A percentile compares a stretch with the other conserved stretches of the same genome.
phyloP scores from a whole-genome alignment of 2,329 filamentous ascomycete species.

The Microsporum ferrugineum region DNA sequence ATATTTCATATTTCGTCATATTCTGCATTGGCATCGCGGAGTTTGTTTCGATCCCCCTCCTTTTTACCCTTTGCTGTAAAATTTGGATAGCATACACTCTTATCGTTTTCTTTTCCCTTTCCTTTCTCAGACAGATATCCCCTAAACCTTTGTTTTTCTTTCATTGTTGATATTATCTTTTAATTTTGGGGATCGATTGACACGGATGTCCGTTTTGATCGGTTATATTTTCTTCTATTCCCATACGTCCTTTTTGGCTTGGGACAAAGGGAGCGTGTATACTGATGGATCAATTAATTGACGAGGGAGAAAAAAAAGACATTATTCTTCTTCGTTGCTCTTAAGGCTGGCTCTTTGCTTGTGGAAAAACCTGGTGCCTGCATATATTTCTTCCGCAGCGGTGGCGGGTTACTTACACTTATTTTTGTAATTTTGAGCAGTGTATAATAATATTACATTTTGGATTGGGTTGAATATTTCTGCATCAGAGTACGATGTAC shows the following conservation, averaged over 20 bases:
- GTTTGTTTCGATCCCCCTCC: neutral
- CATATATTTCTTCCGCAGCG: neutral
- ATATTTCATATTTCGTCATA: neutral
- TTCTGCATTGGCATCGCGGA: neutral
- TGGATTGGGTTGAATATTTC: neutral
- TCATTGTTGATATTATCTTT: neutral
- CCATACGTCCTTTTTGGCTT: neutral
- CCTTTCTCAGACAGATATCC: neutral
- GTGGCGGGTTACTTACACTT: neutral
- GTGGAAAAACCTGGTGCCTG: neutral
- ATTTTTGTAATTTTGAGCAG: neutral
- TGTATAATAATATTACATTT: slow-evolving; percentile 1
- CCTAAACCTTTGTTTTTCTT: neutral
- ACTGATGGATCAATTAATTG: neutral
- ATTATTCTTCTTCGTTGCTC: neutral
- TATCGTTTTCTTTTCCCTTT: neutral
- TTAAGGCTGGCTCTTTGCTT: neutral
- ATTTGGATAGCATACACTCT: neutral
- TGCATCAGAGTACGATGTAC: neutral
- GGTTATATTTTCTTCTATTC: neutral
- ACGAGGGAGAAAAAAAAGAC: neutral
- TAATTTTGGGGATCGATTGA: neutral
- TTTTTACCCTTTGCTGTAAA: neutral
- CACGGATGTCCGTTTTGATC: neutral
- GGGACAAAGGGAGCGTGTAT: neutral